A percentile compares a stretch with the other conserved stretches of the same genome.
Conservation (phyloP, 2,329 filamentous ascomycete genomes). For the Cordyceps fumosorosea region DNA sequence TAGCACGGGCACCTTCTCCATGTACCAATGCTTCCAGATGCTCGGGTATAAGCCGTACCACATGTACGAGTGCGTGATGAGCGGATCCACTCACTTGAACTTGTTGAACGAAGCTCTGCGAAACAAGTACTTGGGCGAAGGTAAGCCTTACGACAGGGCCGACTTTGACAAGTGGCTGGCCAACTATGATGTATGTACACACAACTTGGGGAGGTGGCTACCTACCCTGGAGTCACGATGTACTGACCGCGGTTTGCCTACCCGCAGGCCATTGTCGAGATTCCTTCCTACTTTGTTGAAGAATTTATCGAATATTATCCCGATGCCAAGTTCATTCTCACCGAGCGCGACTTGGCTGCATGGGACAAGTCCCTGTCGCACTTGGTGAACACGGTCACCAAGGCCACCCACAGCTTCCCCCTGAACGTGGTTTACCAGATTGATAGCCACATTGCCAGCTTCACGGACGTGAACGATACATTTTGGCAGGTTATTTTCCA, state of each 20-base stretch:
- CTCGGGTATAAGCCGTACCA: constrained; percentile 33
- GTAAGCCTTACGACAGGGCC: constrained; percentile 25
- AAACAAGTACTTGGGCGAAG: constrained; percentile 23
- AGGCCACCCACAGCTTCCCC: constrained; percentile 17
- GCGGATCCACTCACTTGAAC: constrained; percentile 19
- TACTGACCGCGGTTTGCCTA: not conserved
- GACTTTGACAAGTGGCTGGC: constrained; percentile 36
- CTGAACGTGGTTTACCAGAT: constrained; percentile 22
- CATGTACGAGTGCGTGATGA: constrained; percentile 24
- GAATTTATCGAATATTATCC: constrained; percentile 26
- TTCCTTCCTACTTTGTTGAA: constrained; percentile 22
- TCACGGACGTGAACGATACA: not conserved
- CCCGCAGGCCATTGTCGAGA: not conserved
- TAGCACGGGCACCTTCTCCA: constrained; percentile 30
- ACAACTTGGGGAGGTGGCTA: not conserved
- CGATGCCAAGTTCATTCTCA: constrained; percentile 30
- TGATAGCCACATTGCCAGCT: constrained; percentile 14
- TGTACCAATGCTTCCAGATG: constrained; percentile 27
- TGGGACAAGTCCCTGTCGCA: constrained; percentile 27
- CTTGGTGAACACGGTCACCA: constrained; percentile 17
- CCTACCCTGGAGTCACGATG: not conserved
- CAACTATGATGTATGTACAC: constrained; percentile 27
- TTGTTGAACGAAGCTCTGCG: constrained; percentile 25
- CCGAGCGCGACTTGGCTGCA: constrained; percentile 28
- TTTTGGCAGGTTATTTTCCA: constrained; percentile 4